Evolutionary conservation across 768 basidiomycete species (phyloP).

Genomic region (Suillus variegatus): DNA sequence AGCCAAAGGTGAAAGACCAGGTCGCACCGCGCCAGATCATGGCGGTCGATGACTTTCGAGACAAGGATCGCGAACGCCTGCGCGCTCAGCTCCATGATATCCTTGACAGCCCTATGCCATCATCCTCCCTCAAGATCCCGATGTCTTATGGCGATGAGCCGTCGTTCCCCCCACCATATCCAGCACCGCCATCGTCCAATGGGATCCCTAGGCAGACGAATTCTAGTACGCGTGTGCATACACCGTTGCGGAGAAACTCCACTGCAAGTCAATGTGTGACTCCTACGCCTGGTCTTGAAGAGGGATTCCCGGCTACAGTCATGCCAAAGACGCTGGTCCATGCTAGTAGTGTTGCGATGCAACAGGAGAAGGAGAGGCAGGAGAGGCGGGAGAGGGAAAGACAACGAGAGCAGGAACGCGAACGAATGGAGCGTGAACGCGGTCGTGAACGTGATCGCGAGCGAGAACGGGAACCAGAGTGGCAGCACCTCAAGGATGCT

Average conservation of each 20-base stretch:
- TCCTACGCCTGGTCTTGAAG: not conserved
- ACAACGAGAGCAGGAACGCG: constrained; percentile 30
- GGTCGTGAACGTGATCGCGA: constrained; percentile 14
- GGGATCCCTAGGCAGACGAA: constrained; percentile 26
- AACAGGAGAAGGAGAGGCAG: constrained; percentile 47
- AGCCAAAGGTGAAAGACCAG: constrained; percentile 28
- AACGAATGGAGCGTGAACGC: constrained; percentile 25
- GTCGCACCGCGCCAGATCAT: constrained; percentile 20
- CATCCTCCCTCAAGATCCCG: constrained; percentile 48
- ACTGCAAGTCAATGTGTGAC: not conserved
- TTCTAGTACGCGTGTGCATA: constrained; percentile 10
- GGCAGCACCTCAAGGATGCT: constrained; percentile 26
- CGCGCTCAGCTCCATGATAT: constrained; percentile 46
- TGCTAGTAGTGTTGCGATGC: constrained; percentile 56
- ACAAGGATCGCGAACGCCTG: constrained; percentile 30
- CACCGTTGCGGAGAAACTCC: constrained; percentile 4
- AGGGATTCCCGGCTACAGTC: not conserved
- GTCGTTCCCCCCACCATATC: constrained; percentile 25
- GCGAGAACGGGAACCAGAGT: constrained; percentile 23
- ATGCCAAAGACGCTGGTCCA: constrained; percentile 38
- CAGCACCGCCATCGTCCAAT: constrained; percentile 16
- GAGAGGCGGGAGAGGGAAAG: constrained; percentile 34
- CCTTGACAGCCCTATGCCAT: constrained; percentile 41
- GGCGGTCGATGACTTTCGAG: constrained; percentile 25
- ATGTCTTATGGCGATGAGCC: constrained; percentile 32